These are phyloP conservation scores for Proliferodiscus dingleyae DNA, from an alignment of 2,329 filamentous ascomycete genomes.

Conservation along the genomic window DNA sequence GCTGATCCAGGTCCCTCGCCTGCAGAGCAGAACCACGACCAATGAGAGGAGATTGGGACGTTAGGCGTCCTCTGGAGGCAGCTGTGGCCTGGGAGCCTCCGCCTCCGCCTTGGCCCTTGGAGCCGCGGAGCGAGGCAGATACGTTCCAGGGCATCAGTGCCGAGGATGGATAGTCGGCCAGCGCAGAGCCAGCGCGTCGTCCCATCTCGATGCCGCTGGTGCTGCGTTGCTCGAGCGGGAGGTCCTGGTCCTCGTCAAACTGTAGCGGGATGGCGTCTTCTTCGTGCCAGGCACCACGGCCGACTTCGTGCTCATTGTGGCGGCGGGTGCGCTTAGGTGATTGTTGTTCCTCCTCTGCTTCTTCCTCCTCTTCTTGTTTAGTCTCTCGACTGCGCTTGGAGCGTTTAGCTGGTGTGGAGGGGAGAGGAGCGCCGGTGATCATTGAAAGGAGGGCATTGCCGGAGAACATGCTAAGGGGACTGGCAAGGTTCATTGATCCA, in stretches of 20 bases:
- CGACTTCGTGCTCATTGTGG: conserved; percentile 33
- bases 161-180: conserved; percentile 63
- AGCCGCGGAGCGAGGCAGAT: conserved; percentile 43
- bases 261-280: conserved; percentile 35
- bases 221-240: neutral
- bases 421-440: conserved; percentile 14
- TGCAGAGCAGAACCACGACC: conserved; percentile 38
- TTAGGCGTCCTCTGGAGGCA: conserved; percentile 42
- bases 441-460: conserved; percentile 48
- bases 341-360: conserved; percentile 24
- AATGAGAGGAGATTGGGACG: conserved; percentile 57
- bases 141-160: conserved; percentile 64
- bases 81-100: conserved; percentile 6
- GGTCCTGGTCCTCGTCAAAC: conserved; percentile 35
- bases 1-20: conserved; percentile 15
- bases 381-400: conserved; percentile 14
- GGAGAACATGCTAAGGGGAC: conserved; percentile 54
- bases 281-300: conserved; percentile 23
- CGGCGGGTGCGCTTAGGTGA: conserved; percentile 35
- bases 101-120: too few species aligned
- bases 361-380: conserved; percentile 6
- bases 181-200: conserved; percentile 59
- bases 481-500: conserved; percentile 33
- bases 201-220: conserved; percentile 64
- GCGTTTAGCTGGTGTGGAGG: conserved; percentile 1